phyloP scores from a whole-genome alignment of 2,329 filamentous ascomycete species.

The Claviceps humidiphila region DNA sequence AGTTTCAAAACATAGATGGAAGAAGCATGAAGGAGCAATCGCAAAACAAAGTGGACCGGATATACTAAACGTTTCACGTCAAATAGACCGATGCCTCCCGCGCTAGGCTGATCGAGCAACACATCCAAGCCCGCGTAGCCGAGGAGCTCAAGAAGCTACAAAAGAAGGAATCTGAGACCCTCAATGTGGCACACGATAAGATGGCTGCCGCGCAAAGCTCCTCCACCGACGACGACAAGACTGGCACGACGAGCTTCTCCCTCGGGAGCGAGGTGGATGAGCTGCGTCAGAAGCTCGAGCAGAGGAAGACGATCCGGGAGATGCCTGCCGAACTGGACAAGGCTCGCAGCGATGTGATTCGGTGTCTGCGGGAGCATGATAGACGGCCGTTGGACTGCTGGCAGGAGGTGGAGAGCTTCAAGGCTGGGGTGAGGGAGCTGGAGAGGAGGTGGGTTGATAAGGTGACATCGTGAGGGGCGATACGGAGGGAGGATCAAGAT shows the following conservation, averaged over 20 bases:
- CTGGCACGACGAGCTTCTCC: conserved; percentile 24
- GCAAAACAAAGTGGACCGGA: too few relatives aligned
- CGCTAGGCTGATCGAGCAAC: conserved; percentile 68
- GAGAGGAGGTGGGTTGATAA: conserved; percentile 83
- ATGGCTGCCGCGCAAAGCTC: conserved; percentile 33
- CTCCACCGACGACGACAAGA: conserved; percentile 12
- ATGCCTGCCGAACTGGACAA: conserved; percentile 59
- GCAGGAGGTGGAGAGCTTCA: conserved; percentile 84
- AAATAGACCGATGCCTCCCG: conserved; percentile 76
- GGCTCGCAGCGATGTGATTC: conserved; percentile 63
- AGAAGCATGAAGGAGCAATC: too few relatives aligned
- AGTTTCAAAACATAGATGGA: too few relatives aligned
- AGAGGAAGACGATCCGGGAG: conserved; percentile 51
- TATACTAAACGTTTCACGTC: not conserved
- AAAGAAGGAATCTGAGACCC: conserved; percentile 53
- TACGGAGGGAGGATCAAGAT: not conserved
- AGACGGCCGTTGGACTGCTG: conserved; percentile 85
- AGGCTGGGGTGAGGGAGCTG: conserved; percentile 72
- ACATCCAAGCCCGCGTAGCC: conserved; percentile 77
- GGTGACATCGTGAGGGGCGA: conserved; percentile 36
- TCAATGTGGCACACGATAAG: conserved; percentile 55
- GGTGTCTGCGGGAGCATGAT: conserved; percentile 74
- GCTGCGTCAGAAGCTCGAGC: conserved; percentile 45
- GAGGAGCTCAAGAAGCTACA: conserved; percentile 73
- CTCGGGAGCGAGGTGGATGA: conserved; percentile 48